Percentiles rank a stretch among this genome's conserved stretches.
These are phyloP conservation scores for Fusarium sp. DNA, from an alignment of 2,329 filamentous ascomycete genomes.

Conservation along the genomic window DNA sequence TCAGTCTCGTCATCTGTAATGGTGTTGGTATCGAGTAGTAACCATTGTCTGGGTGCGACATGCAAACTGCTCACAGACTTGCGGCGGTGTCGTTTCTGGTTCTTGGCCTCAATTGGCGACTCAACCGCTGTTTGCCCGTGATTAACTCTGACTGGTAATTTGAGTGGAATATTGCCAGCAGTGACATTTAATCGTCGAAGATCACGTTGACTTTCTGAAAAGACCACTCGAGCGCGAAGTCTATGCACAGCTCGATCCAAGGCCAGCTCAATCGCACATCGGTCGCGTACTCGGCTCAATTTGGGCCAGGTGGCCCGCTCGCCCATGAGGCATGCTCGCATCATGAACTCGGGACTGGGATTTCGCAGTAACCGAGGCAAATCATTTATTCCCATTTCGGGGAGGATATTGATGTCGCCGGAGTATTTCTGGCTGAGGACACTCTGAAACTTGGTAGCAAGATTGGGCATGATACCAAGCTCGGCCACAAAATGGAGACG, in stretches of 20 bases:
- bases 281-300: constrained; percentile 84
- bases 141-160: constrained; percentile 33
- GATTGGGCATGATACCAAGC: constrained; percentile 82
- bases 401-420: constrained; percentile 94
- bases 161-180: constrained; percentile 47
- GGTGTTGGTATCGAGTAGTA: constrained; percentile 53
- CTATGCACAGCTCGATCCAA: constrained; percentile 80
- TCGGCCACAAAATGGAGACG: constrained; percentile 84
- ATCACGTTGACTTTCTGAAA: constrained; percentile 74
- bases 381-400: constrained; percentile 79
- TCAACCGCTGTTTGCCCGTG: constrained; percentile 37
- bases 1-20: constrained; percentile 61
- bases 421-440: constrained; percentile 92
- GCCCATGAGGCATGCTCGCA: constrained; percentile 79
- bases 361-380: constrained; percentile 84
- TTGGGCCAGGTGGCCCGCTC: constrained; percentile 94
- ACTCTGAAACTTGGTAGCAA: constrained; percentile 81
- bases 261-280: constrained; percentile 88
- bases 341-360: constrained; percentile 88
- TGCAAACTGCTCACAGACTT: constrained; percentile 65
- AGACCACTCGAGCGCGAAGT: constrained; percentile 75
- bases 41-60: constrained; percentile 53
- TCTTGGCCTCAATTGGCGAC: constrained; percentile 44
- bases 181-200: constrained; percentile 60
- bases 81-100: constrained; percentile 58